Base-by-base conservation (phyloP, 352 stramenopile species). In the Globisporangium nagaii region DNA sequence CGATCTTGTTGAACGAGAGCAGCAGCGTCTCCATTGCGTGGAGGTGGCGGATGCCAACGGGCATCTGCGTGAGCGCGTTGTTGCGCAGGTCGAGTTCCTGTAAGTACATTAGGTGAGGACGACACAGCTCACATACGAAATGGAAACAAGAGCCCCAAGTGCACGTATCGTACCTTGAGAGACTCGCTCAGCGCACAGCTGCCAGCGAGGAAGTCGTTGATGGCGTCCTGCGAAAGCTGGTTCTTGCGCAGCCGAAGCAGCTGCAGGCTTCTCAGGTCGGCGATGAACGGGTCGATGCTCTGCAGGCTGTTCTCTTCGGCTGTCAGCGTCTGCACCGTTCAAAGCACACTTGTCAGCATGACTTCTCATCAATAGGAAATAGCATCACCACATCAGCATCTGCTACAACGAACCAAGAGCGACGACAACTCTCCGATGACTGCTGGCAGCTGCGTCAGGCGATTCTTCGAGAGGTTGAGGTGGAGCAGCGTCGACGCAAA, bases 191-290 rank as follows among this genome's bases (percentile, higher is more conserved):
- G n/a, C 4, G 52, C 46, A 12, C 49, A 54, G 10, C 52, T 60
- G 4, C 53, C 41, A 1, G 52, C 56, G 7, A 90, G 60, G 44
- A 87, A 72, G 7, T 62, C 50, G 34, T 82, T 57, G 10, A 90
- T 58, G 1, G 63, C 70, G 15, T 73, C 57, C 7, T 63, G 58
- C 8, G 75, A 74, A 17, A 94, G 66, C 35, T 76, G 68, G 42
- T 94, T 92, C 56, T 94, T 94, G 5, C 78, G 73, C 32, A 92
- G 44, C 34, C 78, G 79, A 32, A 93, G 55, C 2, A 86, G 60
- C 32, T 86, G 63, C 8, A 93, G 67, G 5, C 67, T 63, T 35
- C 66, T 66, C 15, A 93, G 63, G 19, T 49, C 37, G 34, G 65
- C 66, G 27, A 92, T 71, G 0, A 64, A 68, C 0, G 59, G 31